Percentiles rank a stretch among this genome's conserved stretches.
Evolutionary conservation across 768 basidiomycete species (phyloP).

Genomic region (Pholiota conissans): DNA sequence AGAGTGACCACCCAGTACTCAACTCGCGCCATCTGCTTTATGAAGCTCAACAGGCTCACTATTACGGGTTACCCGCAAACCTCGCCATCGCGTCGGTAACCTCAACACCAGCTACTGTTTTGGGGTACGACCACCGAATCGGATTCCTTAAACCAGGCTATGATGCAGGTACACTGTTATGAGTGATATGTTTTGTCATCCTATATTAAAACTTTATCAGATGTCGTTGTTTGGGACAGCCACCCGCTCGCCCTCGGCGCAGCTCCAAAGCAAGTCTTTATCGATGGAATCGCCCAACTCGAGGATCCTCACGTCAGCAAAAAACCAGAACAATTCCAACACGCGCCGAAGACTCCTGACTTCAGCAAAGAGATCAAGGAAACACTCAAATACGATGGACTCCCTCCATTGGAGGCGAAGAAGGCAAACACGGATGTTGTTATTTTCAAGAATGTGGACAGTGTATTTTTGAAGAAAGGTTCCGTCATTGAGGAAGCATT

Average conservation of each 20-base stretch:
- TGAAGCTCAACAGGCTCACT: slow-evolving; percentile 78
- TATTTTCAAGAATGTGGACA: slow-evolving; percentile 65
- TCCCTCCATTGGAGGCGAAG: slow-evolving; percentile 57
- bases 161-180: slow-evolving; percentile 77
- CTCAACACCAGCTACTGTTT: slow-evolving; percentile 64
- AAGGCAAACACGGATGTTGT: slow-evolving; percentile 39
- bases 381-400: slow-evolving; percentile 58
- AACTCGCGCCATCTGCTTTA: slow-evolving; percentile 71
- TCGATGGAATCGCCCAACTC: slow-evolving; percentile 81
- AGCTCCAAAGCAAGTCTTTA: slow-evolving; percentile 78
- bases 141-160: slow-evolving; percentile 69
- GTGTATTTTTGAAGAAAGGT: slow-evolving; percentile 41
- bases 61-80: slow-evolving; percentile 66
- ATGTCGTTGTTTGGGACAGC: slow-evolving; percentile 74
- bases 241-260: slow-evolving; percentile 80
- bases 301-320: slow-evolving; percentile 39
- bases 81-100: slow-evolving; percentile 73
- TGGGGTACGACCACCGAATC: slow-evolving; percentile 76
- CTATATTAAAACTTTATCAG: too few species aligned
- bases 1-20: slow-evolving; percentile 65
- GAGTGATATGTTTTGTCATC: too few species aligned
- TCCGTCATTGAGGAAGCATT: slow-evolving; percentile 31
- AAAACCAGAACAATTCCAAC: slow-evolving; percentile 59
- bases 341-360: slow-evolving; percentile 53
- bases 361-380: slow-evolving; percentile 58